Conservation (phyloP, 495 filamentous ascomycete genomes). For the Neurospora sp. region DNA sequence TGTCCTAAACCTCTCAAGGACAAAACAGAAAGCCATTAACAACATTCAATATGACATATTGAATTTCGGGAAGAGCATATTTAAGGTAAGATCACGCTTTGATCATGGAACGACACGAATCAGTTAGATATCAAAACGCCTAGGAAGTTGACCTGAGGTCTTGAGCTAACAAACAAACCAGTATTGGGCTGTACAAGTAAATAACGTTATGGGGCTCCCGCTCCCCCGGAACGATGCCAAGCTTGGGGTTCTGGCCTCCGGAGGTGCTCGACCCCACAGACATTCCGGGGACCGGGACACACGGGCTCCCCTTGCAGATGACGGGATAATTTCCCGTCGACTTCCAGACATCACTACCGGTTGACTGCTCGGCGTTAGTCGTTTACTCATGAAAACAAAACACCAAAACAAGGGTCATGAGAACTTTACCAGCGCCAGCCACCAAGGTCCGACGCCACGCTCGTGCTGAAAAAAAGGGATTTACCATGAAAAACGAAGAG, state of each 20-base stretch:
- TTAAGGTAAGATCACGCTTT: no score
- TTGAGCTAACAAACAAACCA: no score
- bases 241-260: background rate
- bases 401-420: background rate
- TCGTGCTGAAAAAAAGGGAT: background rate
- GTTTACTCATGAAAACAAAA: background rate
- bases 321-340: background rate
- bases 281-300: background rate
- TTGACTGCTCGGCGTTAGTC: background rate
- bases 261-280: background rate
- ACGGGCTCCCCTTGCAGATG: background rate
- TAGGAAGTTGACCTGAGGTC: no score
- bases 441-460: background rate
- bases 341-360: background rate
- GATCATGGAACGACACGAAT: no score
- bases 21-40: no score
- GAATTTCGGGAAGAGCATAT: no score
- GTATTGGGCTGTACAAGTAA: background rate
- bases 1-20: no score
- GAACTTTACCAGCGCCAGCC: background rate
- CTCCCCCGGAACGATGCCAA: background rate
- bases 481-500: conserved; percentile 9
- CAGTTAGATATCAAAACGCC: no score
- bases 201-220: background rate
- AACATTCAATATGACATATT: no score